phyloP scores from a whole-genome alignment of 169 alveolate species.

The Theileria annulata region DNA sequence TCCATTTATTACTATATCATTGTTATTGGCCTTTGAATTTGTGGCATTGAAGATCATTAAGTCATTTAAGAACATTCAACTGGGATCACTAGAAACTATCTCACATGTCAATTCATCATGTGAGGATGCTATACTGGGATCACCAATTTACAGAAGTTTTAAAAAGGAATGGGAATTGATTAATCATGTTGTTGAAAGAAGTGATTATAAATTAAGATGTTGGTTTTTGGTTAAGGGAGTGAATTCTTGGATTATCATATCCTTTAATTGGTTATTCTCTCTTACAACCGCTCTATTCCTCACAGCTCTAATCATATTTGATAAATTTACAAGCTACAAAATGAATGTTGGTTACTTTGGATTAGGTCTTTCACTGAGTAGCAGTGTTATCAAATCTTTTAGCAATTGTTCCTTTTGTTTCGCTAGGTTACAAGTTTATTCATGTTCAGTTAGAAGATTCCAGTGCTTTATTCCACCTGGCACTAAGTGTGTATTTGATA shows the following conservation, averaged over 20 bases:
- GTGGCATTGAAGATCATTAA: background rate
- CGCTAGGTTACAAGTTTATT: background rate
- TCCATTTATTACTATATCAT: background rate
- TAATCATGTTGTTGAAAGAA: background rate
- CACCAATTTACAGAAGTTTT: slow-evolving; percentile 46
- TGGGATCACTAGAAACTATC: slow-evolving; percentile 15
- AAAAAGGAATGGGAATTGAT: slow-evolving; percentile 24
- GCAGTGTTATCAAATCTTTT: slow-evolving; percentile 1
- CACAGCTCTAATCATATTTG: background rate
- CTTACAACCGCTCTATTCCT: slow-evolving; percentile 8
- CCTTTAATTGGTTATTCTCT: slow-evolving; percentile 13
- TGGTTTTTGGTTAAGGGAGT: slow-evolving; percentile 7
- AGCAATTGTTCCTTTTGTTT: background rate
- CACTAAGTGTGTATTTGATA: no score
- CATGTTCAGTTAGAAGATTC: slow-evolving; percentile 3
- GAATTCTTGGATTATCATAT: slow-evolving; percentile 20
- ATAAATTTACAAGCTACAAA: background rate
- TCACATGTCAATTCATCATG: slow-evolving; percentile 15
- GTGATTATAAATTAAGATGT: slow-evolving; percentile 15
- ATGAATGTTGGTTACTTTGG: slow-evolving; percentile 5
- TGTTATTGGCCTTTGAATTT: slow-evolving; percentile 2
- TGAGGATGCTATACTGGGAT: slow-evolving; percentile 38
- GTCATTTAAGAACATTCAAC: slow-evolving; percentile 30
- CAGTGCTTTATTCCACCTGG: slow-evolving; percentile 16
- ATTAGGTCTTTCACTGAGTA: background rate